Evolutionary conservation across 1,284 basidiomycete species (phyloP), one percentile per base, ranked within the genome.

Genomic region (Inonotus hispidus): DNA sequence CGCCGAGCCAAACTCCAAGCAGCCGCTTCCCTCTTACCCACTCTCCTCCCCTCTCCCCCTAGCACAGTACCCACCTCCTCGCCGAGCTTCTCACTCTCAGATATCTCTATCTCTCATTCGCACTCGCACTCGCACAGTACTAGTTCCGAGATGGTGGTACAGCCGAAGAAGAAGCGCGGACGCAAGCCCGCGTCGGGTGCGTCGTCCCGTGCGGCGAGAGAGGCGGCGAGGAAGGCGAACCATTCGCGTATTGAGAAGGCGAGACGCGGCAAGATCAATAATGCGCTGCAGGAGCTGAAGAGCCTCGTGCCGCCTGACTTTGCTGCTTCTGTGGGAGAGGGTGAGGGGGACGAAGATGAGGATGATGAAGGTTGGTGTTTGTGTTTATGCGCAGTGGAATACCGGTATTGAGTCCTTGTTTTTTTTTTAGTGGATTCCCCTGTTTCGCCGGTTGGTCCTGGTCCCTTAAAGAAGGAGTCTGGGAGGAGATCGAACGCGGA

Each of bases 181-280:
- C 82, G 88, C 60, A 89, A 87, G 68, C 86, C 87, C 7, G 39
- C 46, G 23, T n/a, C 23, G 13, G 54, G 53, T 0, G 83, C 83
- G 3, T 71, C 87, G 53, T 87, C 88, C 13, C 85, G 87, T 63
- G 79, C 82, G 5, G 87, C 87, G 35, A 79, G 89, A 58, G 88
- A 90, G 71, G 82, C 87, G 1, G 85, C 87, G 72, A 85, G 90
- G 61, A 88, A 90, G 69, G 81, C 90, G 49, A 91, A 91, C 71
- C 90, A 92, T 68, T 90, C 87, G 10, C 84, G 90, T 60, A 92
- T 92, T 70, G 90, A 92, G 74, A 90, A 92, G 68, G 85, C 89
- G 0, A 77, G 90, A 16, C 78, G 90, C 38, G 91, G 88, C 1
- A 92, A 91, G 77, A 92, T 92, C 63, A 92, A 92, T 69, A 87